A percentile compares a stretch with the other conserved stretches of the same genome.
These are phyloP conservation scores for Malania oleifera DNA, from an alignment of 164 flowering plant species.

Conservation along the genomic window DNA sequence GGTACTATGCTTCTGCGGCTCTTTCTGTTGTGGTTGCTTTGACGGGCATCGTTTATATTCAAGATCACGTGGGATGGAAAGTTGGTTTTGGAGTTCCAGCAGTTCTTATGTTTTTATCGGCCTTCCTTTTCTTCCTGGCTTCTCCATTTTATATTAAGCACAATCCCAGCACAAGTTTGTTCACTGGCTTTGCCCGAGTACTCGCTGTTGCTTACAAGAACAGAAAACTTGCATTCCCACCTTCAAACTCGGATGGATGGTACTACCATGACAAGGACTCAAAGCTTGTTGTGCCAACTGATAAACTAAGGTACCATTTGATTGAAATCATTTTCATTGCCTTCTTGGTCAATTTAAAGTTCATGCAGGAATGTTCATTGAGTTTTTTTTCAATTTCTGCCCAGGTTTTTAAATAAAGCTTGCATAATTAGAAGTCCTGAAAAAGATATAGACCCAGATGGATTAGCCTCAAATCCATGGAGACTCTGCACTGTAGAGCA, in stretches of 20 bases:
- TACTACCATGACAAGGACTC: slow-evolving; percentile 40
- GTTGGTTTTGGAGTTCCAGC: slow-evolving; percentile 68
- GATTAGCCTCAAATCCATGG: slow-evolving; percentile 43
- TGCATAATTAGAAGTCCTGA: slow-evolving; percentile 42
- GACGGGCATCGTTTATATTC: slow-evolving; percentile 58
- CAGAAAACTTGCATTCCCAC: slow-evolving; percentile 31
- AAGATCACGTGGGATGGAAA: slow-evolving; percentile 64
- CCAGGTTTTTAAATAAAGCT: slow-evolving; percentile 58
- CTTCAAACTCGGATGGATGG: slow-evolving; percentile 15
- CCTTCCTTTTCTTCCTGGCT: slow-evolving; percentile 41
- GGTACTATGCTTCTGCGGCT: slow-evolving; percentile 58
- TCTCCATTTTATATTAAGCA: slow-evolving; percentile 41
- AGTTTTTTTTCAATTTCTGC: not conserved
- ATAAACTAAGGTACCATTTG: slow-evolving; percentile 43
- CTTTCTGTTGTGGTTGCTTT: slow-evolving; percentile 43
- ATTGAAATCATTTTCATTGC: not conserved
- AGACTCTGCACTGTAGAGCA: slow-evolving; percentile 49
- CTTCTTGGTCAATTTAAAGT: not conserved
- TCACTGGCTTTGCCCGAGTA: slow-evolving; percentile 50
- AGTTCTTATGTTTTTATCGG: slow-evolving; percentile 44
- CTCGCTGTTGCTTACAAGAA: slow-evolving; percentile 46
- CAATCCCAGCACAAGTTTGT: slow-evolving; percentile 36
- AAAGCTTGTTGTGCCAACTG: slow-evolving; percentile 26
- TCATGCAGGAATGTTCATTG: not conserved
- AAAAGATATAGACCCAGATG: slow-evolving; percentile 31